Evolutionary conservation across 1,139 yeast species (phyloP).

Genomic region (Meyerozyma guilliermondii): DNA sequence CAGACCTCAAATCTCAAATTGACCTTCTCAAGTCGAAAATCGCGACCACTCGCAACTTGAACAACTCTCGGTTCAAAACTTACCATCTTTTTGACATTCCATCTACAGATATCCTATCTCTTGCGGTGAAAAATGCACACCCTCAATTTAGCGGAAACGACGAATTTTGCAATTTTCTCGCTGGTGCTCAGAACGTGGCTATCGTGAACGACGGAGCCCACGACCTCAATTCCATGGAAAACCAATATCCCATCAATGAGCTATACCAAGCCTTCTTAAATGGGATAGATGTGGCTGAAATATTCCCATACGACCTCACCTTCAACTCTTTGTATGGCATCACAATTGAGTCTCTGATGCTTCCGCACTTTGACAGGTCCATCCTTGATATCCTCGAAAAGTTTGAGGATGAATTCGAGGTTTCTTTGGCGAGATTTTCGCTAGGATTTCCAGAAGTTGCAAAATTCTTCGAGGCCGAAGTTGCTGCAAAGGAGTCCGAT

Average conservation of each 20-base stretch:
- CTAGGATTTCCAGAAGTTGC: slow-evolving; percentile 11
- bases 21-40: slow-evolving; percentile 9
- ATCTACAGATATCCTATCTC: slow-evolving; percentile 23
- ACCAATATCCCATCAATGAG: neutral
- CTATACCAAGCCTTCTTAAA: neutral
- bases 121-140: slow-evolving; percentile 18
- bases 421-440: slow-evolving; percentile 26
- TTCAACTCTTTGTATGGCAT: slow-evolving; percentile 23
- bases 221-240: neutral
- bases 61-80: slow-evolving; percentile 11
- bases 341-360: slow-evolving; percentile 25
- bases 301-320: slow-evolving; percentile 29
- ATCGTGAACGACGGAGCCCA: neutral
- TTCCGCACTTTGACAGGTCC: slow-evolving; percentile 17
- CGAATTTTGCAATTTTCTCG: neutral
- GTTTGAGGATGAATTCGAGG: slow-evolving; percentile 17
- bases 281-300: slow-evolving; percentile 6
- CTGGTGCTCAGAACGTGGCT: neutral
- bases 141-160: neutral
- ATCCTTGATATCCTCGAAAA: slow-evolving; percentile 19
- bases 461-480: slow-evolving; percentile 9
- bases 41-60: slow-evolving; percentile 2
- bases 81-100: slow-evolving; percentile 28
- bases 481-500: neutral
- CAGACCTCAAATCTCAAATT: slow-evolving; percentile 12